Base-by-base conservation (phyloP, 257 asterid species). In the Cruciata laevipes region DNA sequence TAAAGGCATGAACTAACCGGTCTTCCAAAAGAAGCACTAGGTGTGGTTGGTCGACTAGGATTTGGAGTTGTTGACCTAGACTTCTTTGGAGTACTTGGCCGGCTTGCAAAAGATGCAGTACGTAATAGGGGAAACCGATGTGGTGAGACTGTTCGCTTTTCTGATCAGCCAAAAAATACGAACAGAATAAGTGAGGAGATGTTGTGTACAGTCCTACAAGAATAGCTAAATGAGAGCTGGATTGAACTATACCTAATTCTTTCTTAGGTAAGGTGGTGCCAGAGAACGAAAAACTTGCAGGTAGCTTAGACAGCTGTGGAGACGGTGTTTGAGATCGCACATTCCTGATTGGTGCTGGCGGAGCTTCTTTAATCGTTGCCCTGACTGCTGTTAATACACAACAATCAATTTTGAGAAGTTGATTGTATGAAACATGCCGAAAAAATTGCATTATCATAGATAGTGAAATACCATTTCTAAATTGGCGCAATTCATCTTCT, bases 111-210 rank as follows among this genome's bases (percentile, higher is more conserved):
- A 37, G 98, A 88, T 52, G 85, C 94, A 24, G 95, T 82, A 12
- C 97, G 91, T 33, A 86, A 69, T 66, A 89, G 91, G 61, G 99
- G 92, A 80, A 90, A 93, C 64, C 90, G 82, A 75, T 76, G 90
- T 1, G 99, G 97, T 18, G 99, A 90, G 66, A 69, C 87, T 32
- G 91, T 73, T 74, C 95, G 81, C 74, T 74, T 93, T 69, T 83
- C 97, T 90, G 87, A 61, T 71, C 63, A 61, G 35, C 62, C 75
- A 70, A 49, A 79, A 53, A 61, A 63, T 7, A 66, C 6, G 38
- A 61, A 69, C 60, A 71, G 38, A 47, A 69, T 20, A 0, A 17
- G 16, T 53, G 20, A 56, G 32, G 67, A 24, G 6, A 65, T 40
- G 6, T n/a, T 24, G 53, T 27, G 66, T 0, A 61, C 42, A 52